A percentile compares a stretch with the other conserved stretches of the same genome.
Conservation (phyloP, 106 monocot species). For the Platanthera guangdongensis region DNA sequence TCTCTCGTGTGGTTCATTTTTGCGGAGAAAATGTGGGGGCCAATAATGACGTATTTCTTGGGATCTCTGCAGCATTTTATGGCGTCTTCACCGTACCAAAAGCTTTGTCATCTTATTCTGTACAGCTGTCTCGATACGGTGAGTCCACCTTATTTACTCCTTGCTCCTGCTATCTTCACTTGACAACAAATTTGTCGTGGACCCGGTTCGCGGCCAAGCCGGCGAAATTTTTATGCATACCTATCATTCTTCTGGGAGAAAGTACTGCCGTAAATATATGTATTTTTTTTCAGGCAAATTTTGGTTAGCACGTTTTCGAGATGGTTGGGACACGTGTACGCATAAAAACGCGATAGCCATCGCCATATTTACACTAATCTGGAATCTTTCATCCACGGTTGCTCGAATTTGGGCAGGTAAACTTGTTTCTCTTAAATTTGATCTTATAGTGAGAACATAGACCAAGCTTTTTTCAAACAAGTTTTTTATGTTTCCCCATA, state of each 20-base stretch:
- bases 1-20: no score
- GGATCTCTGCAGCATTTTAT: constrained; percentile 48
- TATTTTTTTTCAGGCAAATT: constrained; percentile 55
- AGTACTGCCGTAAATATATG: no score
- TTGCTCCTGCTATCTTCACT: not conserved
- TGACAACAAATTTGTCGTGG: no score
- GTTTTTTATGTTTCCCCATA: no score
- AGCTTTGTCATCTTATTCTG: constrained; percentile 55
- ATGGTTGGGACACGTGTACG: constrained; percentile 85
- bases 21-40: not conserved
- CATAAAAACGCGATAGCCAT: constrained; percentile 81
- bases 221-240: no score
- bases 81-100: constrained; percentile 86
- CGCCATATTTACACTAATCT: constrained; percentile 60
- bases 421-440: not conserved
- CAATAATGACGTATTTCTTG: not conserved
- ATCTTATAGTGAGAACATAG: not conserved
- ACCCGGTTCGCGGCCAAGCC: no score
- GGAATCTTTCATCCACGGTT: constrained; percentile 74
- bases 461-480: not conserved
- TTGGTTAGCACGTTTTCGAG: constrained; percentile 73
- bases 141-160: constrained; percentile 5
- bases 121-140: constrained; percentile 67
- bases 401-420: constrained; percentile 91
- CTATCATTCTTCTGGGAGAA: no score